A percentile compares a stretch with the other conserved stretches of the same genome.
phyloP scores from a whole-genome alignment of 179 eudicot genomes.

The Actinidia polygama region DNA sequence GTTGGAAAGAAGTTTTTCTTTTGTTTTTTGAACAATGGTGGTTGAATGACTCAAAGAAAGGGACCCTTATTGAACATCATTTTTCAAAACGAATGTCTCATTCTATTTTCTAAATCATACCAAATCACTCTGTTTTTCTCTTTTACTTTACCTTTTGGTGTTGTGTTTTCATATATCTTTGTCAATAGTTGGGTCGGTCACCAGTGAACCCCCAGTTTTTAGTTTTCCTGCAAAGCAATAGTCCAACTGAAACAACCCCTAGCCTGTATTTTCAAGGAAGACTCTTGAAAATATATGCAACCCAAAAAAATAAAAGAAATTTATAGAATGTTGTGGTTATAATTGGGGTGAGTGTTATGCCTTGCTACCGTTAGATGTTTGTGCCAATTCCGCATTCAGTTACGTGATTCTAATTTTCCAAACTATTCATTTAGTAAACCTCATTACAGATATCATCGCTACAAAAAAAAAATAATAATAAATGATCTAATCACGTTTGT shows the following conservation, averaged over 20 bases:
- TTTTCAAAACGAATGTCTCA: neutral
- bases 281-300: no score
- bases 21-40: conserved; percentile 1
- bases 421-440: no score
- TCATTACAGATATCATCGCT: no score
- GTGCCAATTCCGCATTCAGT: no score
- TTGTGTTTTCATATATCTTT: neutral
- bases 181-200: neutral
- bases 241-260: neutral
- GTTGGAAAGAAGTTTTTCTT: no score
- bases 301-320: neutral
- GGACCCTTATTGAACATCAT: neutral
- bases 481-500: no score
- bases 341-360: no score
- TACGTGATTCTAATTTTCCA: no score
- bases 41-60: neutral
- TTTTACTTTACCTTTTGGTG: neutral
- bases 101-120: neutral
- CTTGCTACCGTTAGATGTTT: neutral
- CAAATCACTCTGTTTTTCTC: neutral
- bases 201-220: neutral
- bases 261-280: neutral
- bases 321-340: neutral
- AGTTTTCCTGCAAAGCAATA: neutral
- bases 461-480: no score